Percentiles rank a stretch among this genome's conserved stretches.
phyloP scores from a whole-genome alignment of 73 alveolate species.

The Effrenium voratum region DNA sequence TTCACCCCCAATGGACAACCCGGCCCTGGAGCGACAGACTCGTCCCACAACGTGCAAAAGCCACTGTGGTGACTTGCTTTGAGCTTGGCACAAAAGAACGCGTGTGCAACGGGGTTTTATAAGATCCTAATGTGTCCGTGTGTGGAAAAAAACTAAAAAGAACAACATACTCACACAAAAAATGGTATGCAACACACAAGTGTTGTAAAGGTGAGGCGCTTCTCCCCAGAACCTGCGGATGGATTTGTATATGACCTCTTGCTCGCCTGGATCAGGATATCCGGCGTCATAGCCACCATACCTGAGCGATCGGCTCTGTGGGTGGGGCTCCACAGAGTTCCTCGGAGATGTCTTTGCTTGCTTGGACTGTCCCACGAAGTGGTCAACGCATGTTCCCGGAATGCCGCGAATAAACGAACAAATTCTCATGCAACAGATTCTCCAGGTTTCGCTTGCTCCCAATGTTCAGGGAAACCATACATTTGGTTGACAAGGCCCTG shows the following conservation, averaged over 20 bases:
- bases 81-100: too few species aligned
- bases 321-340: not conserved
- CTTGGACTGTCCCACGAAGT: not conserved
- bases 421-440: not conserved
- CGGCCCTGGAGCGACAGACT: too few species aligned
- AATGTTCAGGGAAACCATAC: not conserved
- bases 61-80: too few species aligned
- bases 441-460: not conserved
- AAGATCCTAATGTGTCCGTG: too few species aligned
- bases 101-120: too few species aligned
- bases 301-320: not conserved
- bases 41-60: too few species aligned
- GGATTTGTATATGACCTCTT: too few species aligned
- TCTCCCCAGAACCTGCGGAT: too few species aligned
- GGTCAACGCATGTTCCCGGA: not conserved
- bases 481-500: too few species aligned
- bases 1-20: too few species aligned
- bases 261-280: constrained; percentile 64
- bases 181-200: not conserved
- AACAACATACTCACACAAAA: not conserved
- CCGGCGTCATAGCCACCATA: constrained; percentile 39
- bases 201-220: too few species aligned
- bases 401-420: not conserved
- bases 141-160: too few species aligned
- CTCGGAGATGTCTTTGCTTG: not conserved